Conservation (phyloP, 768 basidiomycete genomes). For the Termitomyces sp. region DNA sequence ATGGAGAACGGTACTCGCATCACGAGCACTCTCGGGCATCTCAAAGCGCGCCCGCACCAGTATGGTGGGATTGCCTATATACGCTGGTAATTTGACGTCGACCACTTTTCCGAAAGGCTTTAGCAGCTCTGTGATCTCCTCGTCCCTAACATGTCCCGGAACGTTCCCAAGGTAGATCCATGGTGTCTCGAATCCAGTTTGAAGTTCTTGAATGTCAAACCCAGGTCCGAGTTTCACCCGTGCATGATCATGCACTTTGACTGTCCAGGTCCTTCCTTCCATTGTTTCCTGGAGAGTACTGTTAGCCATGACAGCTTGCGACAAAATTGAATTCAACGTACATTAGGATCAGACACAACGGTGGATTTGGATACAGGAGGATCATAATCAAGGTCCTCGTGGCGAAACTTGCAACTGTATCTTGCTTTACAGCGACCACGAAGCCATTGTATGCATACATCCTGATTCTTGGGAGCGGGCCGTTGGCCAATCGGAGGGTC, state of each 20-base stretch:
- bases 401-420: constrained; percentile 23
- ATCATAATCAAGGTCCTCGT: constrained; percentile 28
- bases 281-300: background rate
- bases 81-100: constrained; percentile 27
- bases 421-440: constrained; percentile 21
- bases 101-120: constrained; percentile 42
- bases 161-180: constrained; percentile 54
- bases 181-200: constrained; percentile 67
- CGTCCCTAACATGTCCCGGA: constrained; percentile 27
- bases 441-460: constrained; percentile 24
- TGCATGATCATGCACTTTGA: constrained; percentile 49
- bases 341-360: background rate
- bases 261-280: constrained; percentile 11
- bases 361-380: constrained; percentile 5
- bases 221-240: constrained; percentile 55
- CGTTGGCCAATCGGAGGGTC: constrained; percentile 17
- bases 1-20: constrained; percentile 49
- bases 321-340: background rate
- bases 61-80: constrained; percentile 16
- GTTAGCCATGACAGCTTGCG: background rate
- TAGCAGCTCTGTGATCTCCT: constrained; percentile 34
- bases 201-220: constrained; percentile 50
- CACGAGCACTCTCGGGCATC: constrained; percentile 41
- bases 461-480: constrained; percentile 8
- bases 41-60: constrained; percentile 43